Evolutionary conservation across 2,329 filamentous ascomycete species (phyloP), one percentile per base, ranked within the genome.

Genomic region (Aspergillus viridinutans): DNA sequence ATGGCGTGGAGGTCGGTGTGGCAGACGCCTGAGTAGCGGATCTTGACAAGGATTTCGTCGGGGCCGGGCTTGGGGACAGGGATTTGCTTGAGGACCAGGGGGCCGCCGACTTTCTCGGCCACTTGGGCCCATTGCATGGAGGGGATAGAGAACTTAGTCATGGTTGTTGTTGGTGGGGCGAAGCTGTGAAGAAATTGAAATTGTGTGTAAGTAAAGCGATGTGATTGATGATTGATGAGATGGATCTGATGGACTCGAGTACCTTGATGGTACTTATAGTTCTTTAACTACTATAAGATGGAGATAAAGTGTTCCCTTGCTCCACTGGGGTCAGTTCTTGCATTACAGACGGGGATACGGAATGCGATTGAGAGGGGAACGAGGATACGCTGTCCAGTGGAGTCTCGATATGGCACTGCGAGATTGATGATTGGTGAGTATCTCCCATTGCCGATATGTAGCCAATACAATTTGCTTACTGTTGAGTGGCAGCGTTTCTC

Each of bases 111-210:
- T 81, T 90, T 84, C 77, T 96, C 89, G 67, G 93, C 81, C 66
- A 97, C 90, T 77, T 93, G 89, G 50, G 92, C 92, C 90, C 88
- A 94, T 81, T 97, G 92, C 76, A 87, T 86, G 52, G 81, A 84
- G 58, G 92, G 92, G 69, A 96, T 83, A 55, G 78, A 67, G 59
- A 60, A 57, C 9, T 21, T 59, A 49, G 42, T 53, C 9, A 26
- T 21, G 23, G 43, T 12, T 23, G 21, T 38, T 17, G 1, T 17
- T 0, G 9, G n/a, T 45, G 42, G 21, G 23, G 23, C 23, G 43
- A 26, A 10, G 4, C 6, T 14, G 10, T n/a, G 10, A 14, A 23
- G 10, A 6, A 14, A 17, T 17, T 47, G 21, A 26, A 8, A 23
- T 12, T 25, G n/a, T 5, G 20, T 7, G 5, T 47, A 12, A 47